Evolutionary conservation across 495 filamentous ascomycete species (phyloP).

Genomic region (Lasiosphaeriaceae sp.): DNA sequence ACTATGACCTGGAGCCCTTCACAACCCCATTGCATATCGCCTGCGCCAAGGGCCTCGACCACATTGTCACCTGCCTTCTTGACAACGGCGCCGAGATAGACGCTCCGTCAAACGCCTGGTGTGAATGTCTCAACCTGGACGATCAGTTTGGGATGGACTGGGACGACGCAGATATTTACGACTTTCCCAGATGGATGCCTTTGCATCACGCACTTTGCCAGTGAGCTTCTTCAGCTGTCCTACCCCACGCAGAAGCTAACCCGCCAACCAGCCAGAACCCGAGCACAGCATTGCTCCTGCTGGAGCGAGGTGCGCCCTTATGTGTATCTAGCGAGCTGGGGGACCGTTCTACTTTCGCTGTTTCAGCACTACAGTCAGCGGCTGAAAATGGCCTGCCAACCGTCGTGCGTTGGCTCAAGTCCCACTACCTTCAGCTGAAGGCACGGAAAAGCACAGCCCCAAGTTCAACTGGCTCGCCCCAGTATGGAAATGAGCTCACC

Average conservation of each 20-base stretch:
- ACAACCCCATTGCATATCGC: constrained; percentile 7
- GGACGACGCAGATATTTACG: not conserved
- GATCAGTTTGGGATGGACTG: constrained; percentile 1
- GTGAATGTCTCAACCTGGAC: constrained; percentile 3
- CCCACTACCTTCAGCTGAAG: constrained; percentile 1
- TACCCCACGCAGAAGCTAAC: no score
- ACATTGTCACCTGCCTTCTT: constrained; percentile 8
- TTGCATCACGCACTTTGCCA: constrained; percentile 8
- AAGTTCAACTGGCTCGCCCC: not conserved
- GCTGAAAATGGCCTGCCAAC: not conserved
- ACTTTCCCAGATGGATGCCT: constrained; percentile 8
- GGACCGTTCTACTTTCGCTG: not conserved
- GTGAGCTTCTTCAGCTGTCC: not conserved
- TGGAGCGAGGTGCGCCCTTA: constrained; percentile 8
- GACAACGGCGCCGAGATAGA: constrained; percentile 6
- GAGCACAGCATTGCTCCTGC: constrained; percentile 3
- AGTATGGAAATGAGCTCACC: not conserved
- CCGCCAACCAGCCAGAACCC: constrained; percentile 1
- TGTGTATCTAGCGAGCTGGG: not conserved
- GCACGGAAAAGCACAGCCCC: not conserved
- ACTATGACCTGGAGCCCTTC: not conserved
- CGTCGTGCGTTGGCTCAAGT: constrained; percentile 6
- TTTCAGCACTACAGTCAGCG: constrained; percentile 11
- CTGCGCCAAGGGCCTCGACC: constrained; percentile 2
- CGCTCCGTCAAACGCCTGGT: not conserved